Evolutionary conservation across 495 filamentous ascomycete species (phyloP), one percentile per base, ranked within the genome.

Genomic region (Neurospora sp.): DNA sequence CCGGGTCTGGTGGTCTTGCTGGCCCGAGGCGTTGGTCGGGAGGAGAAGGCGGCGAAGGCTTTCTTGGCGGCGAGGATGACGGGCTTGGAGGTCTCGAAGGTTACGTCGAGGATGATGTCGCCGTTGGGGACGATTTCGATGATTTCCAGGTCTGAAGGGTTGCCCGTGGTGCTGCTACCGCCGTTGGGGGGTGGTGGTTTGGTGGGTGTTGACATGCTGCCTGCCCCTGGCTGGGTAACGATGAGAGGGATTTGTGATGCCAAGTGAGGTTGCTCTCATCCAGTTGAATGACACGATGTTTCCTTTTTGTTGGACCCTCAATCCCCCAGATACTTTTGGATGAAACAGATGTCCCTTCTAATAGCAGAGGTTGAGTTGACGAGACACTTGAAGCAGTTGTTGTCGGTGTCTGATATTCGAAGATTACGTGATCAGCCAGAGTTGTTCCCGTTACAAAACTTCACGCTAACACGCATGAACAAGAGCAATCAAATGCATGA

Each of bases 51-150:
- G 20, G 48, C 20, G 11, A 16, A 66, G 27, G 53, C 53, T 10
- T 66, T 66, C 1, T 66, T 66, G 53, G 53, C 53, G 27, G 53
- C 53, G 27, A 66, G 14, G 27, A 66, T 66, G 22, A 66, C 53
- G 53, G 53, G 53, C 22, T 76, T 83, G 2, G 85, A 86, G 4
- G 84, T 87, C 68, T 86, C 83, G 71, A 88, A 88, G 4, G 79
- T 82, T 5, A 88, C 84, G 70, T 87, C 84, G 3, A 90, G 83
- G 1, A 91, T 71, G 7, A 90, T 69, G 75, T 91, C 88, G 7
- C 89, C 89, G 53, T 84, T 78, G 11, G 82, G 73, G 6, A 80
- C 84, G 46, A 91, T 85, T 31, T 79, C 77, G 41, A 85, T 73
- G 35, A 86, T 73, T 40, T 81, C 75, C 22, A 79, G 74, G 2